Base-by-base conservation (phyloP, 495 filamentous ascomycete genomes). In the Physcia stellaris region DNA sequence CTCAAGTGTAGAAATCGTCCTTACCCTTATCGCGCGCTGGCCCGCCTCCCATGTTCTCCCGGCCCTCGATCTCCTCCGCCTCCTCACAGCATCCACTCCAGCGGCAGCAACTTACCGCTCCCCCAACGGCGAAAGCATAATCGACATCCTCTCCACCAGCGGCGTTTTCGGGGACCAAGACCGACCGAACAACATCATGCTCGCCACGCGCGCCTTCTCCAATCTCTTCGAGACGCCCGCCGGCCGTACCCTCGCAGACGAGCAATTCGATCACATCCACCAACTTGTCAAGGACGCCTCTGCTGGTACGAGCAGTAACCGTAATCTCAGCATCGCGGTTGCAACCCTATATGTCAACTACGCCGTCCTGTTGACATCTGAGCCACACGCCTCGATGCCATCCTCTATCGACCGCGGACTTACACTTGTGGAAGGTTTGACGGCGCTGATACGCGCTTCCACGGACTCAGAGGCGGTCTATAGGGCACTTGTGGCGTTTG, bases 271-370 rank as follows among this genome's bases (percentile, higher is more conserved):
- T 41, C 57, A 61, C 30, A 64, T 77, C 22, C 50, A 74, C 9
- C 57, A 62, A 10, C 55, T 73, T 19, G 63, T 70, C 4, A 68
- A 65, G 27, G 56, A 62, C 1, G 50, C 59, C 2, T 47, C 66
- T 19, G 54, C 68, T 27, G 53, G 67, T 24, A 39, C 41, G 3
- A 66, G 72, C 1, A 64, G 64, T n/a, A 90, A 92, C 46, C 75
- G 77, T 26, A 94, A 92, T 49, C 60, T 92, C 6, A 70, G 77
- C 32, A 77, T 93, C 39, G 92, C 90, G 0, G 56, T 86, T 16
- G 75, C 82, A 9, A 92, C 92, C 6, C 64, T 85, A 0, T 79
- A 79, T 47, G 79, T 96, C 52, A 96, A 99, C 60, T 86, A 80
- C 59, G 72, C 81, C 3, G 79, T 82, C 16, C 68, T 78, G 22